phyloP scores from a whole-genome alignment of 345 rosid species.

The Eucalyptus curtisii region DNA sequence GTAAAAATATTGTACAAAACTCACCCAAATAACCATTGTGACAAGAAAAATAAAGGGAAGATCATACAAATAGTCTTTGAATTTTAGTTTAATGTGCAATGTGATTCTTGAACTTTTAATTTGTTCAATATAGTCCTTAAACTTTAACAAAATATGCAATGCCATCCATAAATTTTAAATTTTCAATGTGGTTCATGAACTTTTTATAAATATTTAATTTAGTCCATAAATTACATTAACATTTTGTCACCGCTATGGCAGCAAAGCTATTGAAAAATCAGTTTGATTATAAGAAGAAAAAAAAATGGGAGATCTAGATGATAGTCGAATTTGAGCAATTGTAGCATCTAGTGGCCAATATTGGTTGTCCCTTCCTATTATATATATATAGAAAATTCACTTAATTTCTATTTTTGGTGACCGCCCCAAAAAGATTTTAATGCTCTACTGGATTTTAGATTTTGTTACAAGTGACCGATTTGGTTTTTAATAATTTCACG shows the following conservation, averaged over 20 bases:
- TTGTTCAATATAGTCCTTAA: too few species aligned
- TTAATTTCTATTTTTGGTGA: background rate
- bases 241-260: background rate
- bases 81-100: background rate
- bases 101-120: rapidly evolving
- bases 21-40: background rate
- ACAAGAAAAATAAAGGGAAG: too few species aligned
- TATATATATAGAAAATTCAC: background rate
- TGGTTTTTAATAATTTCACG: background rate
- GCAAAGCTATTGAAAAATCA: too few species aligned
- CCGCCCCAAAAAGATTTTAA: background rate
- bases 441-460: background rate
- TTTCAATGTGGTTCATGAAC: rapidly evolving
- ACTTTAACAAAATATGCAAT: too few species aligned
- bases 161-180: background rate
- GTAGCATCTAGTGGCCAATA: background rate
- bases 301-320: background rate
- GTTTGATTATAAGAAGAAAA: background rate
- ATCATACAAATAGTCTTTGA: too few species aligned
- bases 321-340: background rate
- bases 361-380: background rate
- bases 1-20: too few species aligned
- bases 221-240: too few species aligned
- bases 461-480: background rate
- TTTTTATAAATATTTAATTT: too few species aligned